Evolutionary conservation across 345 rosid genomes (phyloP).

Genomic region (Eucalyptus sp.): DNA sequence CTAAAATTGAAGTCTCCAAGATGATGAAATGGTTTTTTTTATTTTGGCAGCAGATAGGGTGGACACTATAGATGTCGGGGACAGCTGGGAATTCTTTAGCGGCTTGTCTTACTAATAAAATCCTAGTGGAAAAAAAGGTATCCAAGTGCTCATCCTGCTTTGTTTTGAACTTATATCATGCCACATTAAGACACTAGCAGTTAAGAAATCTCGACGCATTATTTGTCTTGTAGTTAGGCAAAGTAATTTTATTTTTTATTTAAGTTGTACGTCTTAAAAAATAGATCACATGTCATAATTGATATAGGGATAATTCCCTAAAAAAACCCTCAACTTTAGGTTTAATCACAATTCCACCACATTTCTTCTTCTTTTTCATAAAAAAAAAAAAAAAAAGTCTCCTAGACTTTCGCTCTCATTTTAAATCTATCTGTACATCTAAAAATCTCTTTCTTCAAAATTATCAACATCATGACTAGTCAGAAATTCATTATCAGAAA

Average conservation of each 20-base stretch:
- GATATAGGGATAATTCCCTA: not conserved
- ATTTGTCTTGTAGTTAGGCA: not conserved
- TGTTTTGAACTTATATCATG: too few species aligned
- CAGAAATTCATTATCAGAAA: not conserved
- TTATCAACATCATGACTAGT: rapidly evolving
- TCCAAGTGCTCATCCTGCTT: not conserved
- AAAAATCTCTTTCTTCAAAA: not conserved
- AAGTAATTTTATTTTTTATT: not conserved
- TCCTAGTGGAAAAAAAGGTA: not conserved
- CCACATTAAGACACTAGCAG: too few species aligned
- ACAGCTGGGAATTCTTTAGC: not conserved
- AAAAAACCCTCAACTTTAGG: not conserved
- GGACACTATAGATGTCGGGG: not conserved
- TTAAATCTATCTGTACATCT: not conserved
- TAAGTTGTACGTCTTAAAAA: not conserved
- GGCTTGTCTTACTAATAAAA: not conserved
- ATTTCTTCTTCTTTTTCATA: too few species aligned
- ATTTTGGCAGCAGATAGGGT: not conserved
- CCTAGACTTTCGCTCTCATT: not conserved
- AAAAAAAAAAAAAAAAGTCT: too few species aligned
- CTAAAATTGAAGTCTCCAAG: not conserved
- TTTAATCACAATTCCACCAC: not conserved
- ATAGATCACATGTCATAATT: not conserved
- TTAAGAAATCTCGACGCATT: not conserved
- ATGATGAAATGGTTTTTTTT: not conserved